These are phyloP conservation scores for Fusarium udum DNA, from an alignment of 2,329 filamentous ascomycete genomes.

Conservation along the genomic window DNA sequence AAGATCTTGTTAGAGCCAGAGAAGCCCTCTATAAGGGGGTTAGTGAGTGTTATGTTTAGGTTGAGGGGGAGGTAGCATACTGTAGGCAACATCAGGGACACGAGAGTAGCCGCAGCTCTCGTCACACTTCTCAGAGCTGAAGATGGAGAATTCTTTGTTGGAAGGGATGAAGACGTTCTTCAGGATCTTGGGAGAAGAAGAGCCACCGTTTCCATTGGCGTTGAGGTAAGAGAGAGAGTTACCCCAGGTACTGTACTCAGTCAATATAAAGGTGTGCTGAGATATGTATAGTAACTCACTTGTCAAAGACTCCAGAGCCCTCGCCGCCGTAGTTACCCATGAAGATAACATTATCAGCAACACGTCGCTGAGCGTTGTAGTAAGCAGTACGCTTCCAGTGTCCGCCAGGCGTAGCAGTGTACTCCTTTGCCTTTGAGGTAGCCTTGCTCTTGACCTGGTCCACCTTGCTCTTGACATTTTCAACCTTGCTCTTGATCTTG, in stretches of 20 bases:
- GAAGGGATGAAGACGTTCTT: slow-evolving; percentile 53
- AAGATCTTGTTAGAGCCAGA: slow-evolving; percentile 76
- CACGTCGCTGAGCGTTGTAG: slow-evolving; percentile 54
- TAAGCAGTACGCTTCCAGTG: slow-evolving; percentile 56
- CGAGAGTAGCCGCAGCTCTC: slow-evolving; percentile 57
- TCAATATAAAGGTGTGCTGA: slow-evolving; percentile 10
- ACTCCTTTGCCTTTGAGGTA: slow-evolving; percentile 14
- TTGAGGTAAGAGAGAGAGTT: slow-evolving; percentile 58
- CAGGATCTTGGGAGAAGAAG: slow-evolving; percentile 52
- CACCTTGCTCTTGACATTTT: slow-evolving; percentile 20
- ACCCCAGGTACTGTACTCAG: slow-evolving; percentile 51
- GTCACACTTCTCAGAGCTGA: slow-evolving; percentile 55
- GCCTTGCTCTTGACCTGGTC: slow-evolving; percentile 16
- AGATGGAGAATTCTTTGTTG: slow-evolving; percentile 58
- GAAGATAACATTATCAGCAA: slow-evolving; percentile 57
- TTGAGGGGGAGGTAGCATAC: slow-evolving; percentile 41
- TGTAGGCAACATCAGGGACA: slow-evolving; percentile 56
- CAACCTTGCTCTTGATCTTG: slow-evolving; percentile 28
- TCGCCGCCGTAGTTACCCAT: slow-evolving; percentile 59
- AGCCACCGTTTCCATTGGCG: slow-evolving; percentile 52
- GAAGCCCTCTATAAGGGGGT: slow-evolving; percentile 68
- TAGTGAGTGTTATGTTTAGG: background rate
- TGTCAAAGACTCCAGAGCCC: slow-evolving; percentile 55
- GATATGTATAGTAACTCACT: slow-evolving; percentile 46
- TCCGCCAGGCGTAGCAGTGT: slow-evolving; percentile 27